These are phyloP conservation scores for Corymbia calophylla DNA, from an alignment of 441 rosid genomes.

Conservation along the genomic window DNA sequence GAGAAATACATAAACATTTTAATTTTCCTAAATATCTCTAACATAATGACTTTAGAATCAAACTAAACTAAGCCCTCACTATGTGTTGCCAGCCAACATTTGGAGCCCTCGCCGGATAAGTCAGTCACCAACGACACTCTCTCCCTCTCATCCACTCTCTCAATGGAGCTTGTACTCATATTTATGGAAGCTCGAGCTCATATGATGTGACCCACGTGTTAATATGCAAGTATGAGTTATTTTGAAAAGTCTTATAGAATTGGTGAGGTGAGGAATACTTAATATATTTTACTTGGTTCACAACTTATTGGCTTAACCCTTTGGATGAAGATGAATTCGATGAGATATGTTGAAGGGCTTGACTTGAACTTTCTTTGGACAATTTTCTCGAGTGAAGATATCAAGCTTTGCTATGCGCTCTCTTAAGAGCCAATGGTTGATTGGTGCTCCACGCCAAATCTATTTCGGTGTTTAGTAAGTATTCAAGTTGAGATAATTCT, in stretches of 20 bases:
- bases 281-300: too few relatives aligned
- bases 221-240: neutral
- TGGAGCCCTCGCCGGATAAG: neutral
- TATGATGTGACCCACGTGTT: neutral
- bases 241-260: too few relatives aligned
- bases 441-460: neutral
- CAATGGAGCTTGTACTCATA: neutral
- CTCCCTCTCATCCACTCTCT: neutral
- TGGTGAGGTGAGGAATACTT: neutral
- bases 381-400: rapidly evolving
- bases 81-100: neutral
- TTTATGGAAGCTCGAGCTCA: neutral
- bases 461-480: neutral
- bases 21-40: too few relatives aligned
- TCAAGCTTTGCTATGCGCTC: neutral
- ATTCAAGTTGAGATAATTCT: neutral
- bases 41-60: too few relatives aligned
- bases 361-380: neutral
- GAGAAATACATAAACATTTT: too few relatives aligned
- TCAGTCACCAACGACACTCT: neutral
- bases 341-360: too few relatives aligned
- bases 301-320: too few relatives aligned
- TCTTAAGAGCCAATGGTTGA: neutral
- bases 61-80: neutral
- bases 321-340: too few relatives aligned